Base-by-base conservation (phyloP, 257 asterid species). In the Nicotiana otophora region DNA sequence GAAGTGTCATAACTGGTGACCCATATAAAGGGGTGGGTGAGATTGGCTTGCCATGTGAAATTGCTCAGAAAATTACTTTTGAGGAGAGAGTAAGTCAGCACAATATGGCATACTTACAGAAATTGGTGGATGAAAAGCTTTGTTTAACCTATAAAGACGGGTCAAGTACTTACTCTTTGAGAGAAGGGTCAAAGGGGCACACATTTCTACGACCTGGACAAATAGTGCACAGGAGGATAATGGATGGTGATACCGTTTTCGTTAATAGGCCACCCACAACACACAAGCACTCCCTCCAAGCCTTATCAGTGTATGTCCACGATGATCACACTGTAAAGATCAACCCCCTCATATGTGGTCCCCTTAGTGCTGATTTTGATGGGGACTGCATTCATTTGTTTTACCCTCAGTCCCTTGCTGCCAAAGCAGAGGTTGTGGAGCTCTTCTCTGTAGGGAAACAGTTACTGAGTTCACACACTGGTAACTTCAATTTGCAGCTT, bases 251-350 rank as follows among this genome's bases (percentile, higher is more conserved):
- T 85, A 91, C 88, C 30, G 98, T 94, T 64, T 96, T 96, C 85
- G 92, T 94, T 77, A 94, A 96, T 68, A 88, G 99, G 83, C 99
- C 99, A 80, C 98, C 99, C 4, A 96, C 99, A 5, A 96, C 99
- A 3, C 99, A 96, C 84, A 96, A 96, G 83, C 99, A 96, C 81
- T 96, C 99, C 10, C 88, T 96, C 77, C 99, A 96, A 84, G 99
- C 98, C 3, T 82, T 96, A 42, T 85, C 95, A 0, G 98, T 96
- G 2, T 96, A 93, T 74, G 84, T 96, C 78, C 99, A 96, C 2
- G 95, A 91, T 15, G 98, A 93, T 84, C 99, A 96, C 66, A 91
- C 98, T 1, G 98, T 96, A 31, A 96, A 96, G 88, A 96, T 96
- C 86, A 96, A 93, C 81, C 99, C 99, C 68, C 91, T 96, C 1